Percentiles rank a stretch among this genome's conserved stretches.
These are phyloP conservation scores for Poa pratensis DNA, from an alignment of 176 grass and related monocot species.

Conservation along the genomic window DNA sequence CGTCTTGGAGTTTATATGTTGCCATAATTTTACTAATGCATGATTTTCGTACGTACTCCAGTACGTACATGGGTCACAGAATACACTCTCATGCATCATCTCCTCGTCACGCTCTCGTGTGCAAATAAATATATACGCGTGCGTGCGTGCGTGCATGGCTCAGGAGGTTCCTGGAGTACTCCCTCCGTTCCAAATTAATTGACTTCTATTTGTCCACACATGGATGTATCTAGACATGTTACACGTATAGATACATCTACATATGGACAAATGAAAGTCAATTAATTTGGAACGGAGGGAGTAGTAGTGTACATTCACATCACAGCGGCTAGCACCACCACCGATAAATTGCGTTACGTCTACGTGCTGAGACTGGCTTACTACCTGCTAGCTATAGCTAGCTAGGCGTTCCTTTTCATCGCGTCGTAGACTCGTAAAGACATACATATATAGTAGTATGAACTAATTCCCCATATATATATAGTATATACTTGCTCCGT, in stretches of 20 bases:
- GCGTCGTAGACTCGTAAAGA: not conserved
- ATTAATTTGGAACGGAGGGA: too few relatives aligned
- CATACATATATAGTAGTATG: not conserved
- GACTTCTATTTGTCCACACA: too few relatives aligned
- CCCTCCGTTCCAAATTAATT: too few relatives aligned
- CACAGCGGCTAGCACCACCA: not conserved
- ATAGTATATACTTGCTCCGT: too few relatives aligned
- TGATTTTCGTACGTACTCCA: not conserved
- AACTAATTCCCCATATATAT: too few relatives aligned
- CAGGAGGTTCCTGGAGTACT: too few relatives aligned
- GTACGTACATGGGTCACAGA: not conserved
- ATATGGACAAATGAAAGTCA: too few relatives aligned
- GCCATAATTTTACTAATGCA: not conserved
- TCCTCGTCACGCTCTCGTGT: slow-evolving; percentile 39
- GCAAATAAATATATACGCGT: not conserved
- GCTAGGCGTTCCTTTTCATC: not conserved
- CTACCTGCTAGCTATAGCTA: too few relatives aligned
- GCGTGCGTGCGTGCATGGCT: too few relatives aligned
- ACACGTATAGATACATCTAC: too few relatives aligned
- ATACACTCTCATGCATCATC: slow-evolving; percentile 27
- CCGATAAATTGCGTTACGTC: slow-evolving; percentile 25
- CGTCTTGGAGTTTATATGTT: not conserved
- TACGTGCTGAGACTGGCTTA: not conserved
- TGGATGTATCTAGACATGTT: too few relatives aligned
- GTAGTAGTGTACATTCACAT: not conserved